Evolutionary conservation across 768 basidiomycete species (phyloP).

Genomic region (Boletus barrowsii): DNA sequence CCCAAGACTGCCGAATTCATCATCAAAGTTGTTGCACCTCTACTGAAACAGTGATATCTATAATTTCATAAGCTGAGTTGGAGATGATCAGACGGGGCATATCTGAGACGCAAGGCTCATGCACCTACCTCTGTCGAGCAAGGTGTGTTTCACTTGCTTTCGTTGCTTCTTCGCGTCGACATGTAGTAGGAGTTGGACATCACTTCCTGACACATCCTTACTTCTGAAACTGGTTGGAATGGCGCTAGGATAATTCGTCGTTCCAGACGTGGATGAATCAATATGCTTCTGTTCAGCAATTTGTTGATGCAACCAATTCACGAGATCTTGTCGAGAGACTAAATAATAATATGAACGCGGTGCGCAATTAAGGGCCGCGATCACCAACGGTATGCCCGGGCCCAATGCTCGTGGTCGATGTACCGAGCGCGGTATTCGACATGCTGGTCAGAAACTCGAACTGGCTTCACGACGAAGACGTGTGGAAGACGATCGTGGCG

Average conservation of each 20-base stretch:
- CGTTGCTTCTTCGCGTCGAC: slow-evolving; percentile 71
- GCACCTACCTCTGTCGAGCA: slow-evolving; percentile 59
- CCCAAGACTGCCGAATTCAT: slow-evolving; percentile 62
- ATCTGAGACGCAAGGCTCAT: not conserved
- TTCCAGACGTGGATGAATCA: slow-evolving; percentile 64
- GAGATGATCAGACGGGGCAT: not conserved
- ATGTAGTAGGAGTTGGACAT: slow-evolving; percentile 65
- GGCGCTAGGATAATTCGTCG: slow-evolving; percentile 41
- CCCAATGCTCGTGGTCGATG: too few relatives aligned
- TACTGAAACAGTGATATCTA: too few relatives aligned
- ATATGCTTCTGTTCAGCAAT: slow-evolving; percentile 77
- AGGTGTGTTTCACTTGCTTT: slow-evolving; percentile 67
- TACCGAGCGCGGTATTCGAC: too few relatives aligned
- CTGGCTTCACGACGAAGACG: slow-evolving; percentile 77
- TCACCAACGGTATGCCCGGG: too few relatives aligned
- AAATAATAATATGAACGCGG: too few relatives aligned
- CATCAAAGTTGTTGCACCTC: too few relatives aligned
- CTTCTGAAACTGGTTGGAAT: slow-evolving; percentile 31
- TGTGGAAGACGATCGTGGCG: slow-evolving; percentile 59
- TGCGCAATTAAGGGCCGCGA: too few relatives aligned
- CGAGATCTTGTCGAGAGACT: slow-evolving; percentile 67
- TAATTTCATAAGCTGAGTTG: slow-evolving; percentile 60
- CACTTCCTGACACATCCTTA: slow-evolving; percentile 35
- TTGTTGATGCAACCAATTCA: slow-evolving; percentile 71
- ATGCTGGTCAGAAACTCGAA: slow-evolving; percentile 51